Evolutionary conservation across 306 rosid genomes (phyloP), one percentile per base, ranked within the genome.

Genomic region (Prunus mongolica): DNA sequence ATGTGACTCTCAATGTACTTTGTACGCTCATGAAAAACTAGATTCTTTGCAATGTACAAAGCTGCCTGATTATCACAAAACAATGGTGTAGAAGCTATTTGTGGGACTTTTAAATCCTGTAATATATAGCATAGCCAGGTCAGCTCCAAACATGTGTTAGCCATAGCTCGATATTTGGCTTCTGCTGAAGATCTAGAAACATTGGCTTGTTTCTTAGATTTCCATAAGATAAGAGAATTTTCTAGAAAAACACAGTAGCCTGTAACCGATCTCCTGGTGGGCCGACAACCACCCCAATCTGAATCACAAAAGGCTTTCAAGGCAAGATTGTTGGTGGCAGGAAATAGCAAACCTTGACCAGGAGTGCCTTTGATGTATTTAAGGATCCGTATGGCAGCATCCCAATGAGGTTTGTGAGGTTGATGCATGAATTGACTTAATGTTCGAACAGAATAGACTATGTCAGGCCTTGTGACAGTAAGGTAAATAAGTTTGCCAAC

Each of bases 351-450:
- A 1, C 72, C 65, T 64, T 75, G 72, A 50, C 71, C 13, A 3
- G 3, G 72, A 0, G 61, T 65, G 1, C 52, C 64, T 27, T 75
- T 51, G 4, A 75, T 75, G 32, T 65, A 65, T 65, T 8, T 65
- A 13, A 65, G 65, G 0, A 75, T 22, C 0, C 13, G 34, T 11
- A 65, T 12, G 6, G 64, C 49, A 3, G 72, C 64, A 64, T 75
- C 72, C 65, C 25, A 32, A 65, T 75, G 41, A 7, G 80, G 57
- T 4, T 47, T 45, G 4, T 30, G n/a, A 18, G 80, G 67, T 0
- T 67, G 51, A 34, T 76, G 80, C 67, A 76, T 54, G 47, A 76
- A 76, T 55, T 67, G 45, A 45, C 74, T 67, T 3, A 67, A 10
- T 38, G 44, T 24, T 1, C 2, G 22, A 67, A 55, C 41, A 1